Percentiles rank a stretch among this genome's conserved stretches.
These are phyloP conservation scores for Rhodotorula sp. DNA, from an alignment of 1,284 basidiomycete species.

Conservation along the genomic window DNA sequence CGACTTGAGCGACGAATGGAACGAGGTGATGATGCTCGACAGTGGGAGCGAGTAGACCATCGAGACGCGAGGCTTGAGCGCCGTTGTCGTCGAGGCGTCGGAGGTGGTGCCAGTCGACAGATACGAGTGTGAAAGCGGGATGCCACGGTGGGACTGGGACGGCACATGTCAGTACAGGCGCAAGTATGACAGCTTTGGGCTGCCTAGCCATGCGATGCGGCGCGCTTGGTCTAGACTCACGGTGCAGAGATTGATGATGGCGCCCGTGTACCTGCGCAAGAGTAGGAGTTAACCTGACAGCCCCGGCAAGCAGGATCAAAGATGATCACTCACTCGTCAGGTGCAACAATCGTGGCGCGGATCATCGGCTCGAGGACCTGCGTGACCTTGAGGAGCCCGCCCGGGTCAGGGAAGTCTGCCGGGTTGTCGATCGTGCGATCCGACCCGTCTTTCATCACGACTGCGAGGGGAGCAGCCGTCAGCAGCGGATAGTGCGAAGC, in stretches of 20 bases:
- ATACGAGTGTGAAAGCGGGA: conserved; percentile 44
- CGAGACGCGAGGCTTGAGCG: conserved; percentile 61
- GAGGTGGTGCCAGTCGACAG: conserved; percentile 58
- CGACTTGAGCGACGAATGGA: conserved; percentile 85
- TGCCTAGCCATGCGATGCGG: too few relatives aligned
- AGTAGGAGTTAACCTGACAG: neutral
- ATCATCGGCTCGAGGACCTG: conserved; percentile 80
- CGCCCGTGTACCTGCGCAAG: conserved; percentile 40
- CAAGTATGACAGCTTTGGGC: too few relatives aligned
- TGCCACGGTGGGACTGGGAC: conserved; percentile 42
- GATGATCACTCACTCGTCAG: conserved; percentile 34
- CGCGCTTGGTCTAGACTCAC: neutral
- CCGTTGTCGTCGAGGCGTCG: conserved; percentile 58
- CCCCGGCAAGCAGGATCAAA: neutral
- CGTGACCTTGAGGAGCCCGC: conserved; percentile 64
- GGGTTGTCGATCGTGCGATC: conserved; percentile 78
- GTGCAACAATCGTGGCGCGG: conserved; percentile 42
- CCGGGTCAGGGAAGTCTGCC: conserved; percentile 82
- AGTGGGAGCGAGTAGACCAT: conserved; percentile 80
- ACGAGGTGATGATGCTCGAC: conserved; percentile 74
- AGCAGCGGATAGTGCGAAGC: neutral
- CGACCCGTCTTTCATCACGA: conserved; percentile 70
- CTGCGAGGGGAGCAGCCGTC: conserved; percentile 51
- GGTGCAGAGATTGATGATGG: conserved; percentile 86
- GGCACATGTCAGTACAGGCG: neutral